phyloP scores from a whole-genome alignment of 257 asterid genomes.

The Coffea eugenioides region DNA sequence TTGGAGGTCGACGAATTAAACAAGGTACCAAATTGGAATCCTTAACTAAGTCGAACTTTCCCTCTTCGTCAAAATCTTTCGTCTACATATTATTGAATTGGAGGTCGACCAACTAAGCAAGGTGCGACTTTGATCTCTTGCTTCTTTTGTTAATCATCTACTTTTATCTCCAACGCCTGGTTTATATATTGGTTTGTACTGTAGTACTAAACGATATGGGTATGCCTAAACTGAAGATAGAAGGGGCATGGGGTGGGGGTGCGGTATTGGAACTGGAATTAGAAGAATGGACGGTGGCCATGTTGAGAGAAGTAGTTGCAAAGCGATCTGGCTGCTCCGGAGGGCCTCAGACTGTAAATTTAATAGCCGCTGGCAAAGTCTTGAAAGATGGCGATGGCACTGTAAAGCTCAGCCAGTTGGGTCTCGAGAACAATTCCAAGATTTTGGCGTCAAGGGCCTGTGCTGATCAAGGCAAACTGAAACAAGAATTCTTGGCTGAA shows the following conservation, averaged over 20 bases:
- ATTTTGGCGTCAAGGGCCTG: conserved; percentile 71
- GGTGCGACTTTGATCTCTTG: no score
- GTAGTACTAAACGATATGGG: neutral
- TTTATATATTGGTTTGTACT: no score
- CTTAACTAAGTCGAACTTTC: no score
- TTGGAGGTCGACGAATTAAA: no score
- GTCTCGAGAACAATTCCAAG: conserved; percentile 65
- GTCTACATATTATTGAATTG: no score
- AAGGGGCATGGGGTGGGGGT: conserved; percentile 96
- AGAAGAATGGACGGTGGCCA: conserved; percentile 74
- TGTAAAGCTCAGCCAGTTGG: conserved; percentile 67
- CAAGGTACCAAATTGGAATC: no score
- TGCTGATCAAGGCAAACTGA: conserved; percentile 58
- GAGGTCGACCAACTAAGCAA: no score
- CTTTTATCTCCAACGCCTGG: no score
- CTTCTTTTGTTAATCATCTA: no score
- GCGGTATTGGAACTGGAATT: conserved; percentile 66
- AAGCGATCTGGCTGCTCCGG: conserved; percentile 61
- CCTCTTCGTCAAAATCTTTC: no score
- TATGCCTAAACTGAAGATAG: conserved; percentile 64
- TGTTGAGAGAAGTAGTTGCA: conserved; percentile 64
- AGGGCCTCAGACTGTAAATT: conserved; percentile 49
- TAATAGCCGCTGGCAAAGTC: conserved; percentile 67
- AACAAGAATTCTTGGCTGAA: conserved; percentile 75
- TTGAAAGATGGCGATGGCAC: conserved; percentile 64